Evolutionary conservation across 805 yeast species (phyloP).

Genomic region (Saturnispora sekii): DNA sequence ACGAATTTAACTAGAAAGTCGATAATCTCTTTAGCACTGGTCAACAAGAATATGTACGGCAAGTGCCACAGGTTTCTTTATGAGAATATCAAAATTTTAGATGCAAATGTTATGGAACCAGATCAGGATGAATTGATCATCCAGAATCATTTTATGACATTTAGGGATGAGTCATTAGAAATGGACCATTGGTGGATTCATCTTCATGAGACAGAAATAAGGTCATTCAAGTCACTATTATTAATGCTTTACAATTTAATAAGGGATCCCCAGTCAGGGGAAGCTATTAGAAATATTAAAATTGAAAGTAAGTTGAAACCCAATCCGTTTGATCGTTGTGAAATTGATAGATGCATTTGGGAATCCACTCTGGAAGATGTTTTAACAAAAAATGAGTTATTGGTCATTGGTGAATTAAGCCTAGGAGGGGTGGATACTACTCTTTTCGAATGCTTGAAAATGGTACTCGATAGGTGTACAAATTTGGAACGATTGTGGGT

Average conservation of each 20-base stretch:
- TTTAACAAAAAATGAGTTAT: not conserved
- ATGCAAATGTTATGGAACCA: constrained; percentile 3
- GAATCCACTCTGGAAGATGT: not conserved
- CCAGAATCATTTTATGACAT: constrained; percentile 12
- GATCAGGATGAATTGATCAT: constrained; percentile 13
- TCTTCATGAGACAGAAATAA: constrained; percentile 5
- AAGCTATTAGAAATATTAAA: constrained; percentile 10
- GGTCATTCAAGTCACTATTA: constrained; percentile 12
- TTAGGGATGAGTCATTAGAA: constrained; percentile 12
- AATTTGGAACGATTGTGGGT: constrained; percentile 13
- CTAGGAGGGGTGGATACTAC: constrained; percentile 1
- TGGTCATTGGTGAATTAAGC: not conserved
- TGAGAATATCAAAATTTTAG: constrained; percentile 8
- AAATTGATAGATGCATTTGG: constrained; percentile 7
- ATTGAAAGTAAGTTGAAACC: constrained; percentile 14
- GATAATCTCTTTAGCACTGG: constrained; percentile 5
- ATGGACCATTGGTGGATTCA: constrained; percentile 10
- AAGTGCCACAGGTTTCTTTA: constrained; percentile 7
- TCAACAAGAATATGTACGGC: constrained; percentile 3
- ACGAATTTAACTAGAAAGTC: constrained; percentile 6
- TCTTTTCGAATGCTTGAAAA: constrained; percentile 14
- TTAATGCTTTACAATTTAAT: constrained; percentile 15
- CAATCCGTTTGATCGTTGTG: constrained; percentile 8
- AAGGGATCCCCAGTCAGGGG: constrained; percentile 9
- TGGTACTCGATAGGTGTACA: constrained; percentile 12